Conservation (phyloP, 805 yeast species). For the Yamadazyma nakazawae region DNA sequence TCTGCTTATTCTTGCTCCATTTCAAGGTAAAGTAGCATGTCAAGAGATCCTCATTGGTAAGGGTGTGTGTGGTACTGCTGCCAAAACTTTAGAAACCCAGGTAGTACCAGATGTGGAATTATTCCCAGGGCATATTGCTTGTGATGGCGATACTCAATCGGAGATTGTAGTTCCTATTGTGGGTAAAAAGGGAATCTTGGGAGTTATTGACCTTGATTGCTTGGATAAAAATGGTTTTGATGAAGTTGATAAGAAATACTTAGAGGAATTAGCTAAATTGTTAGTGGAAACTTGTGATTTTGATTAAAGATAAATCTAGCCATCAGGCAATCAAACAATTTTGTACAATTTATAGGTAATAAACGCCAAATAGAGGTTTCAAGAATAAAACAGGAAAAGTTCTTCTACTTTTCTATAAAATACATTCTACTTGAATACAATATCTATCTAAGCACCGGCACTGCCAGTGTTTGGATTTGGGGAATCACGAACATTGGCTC, state of each 20-base stretch:
- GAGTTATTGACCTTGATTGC: slow-evolving; percentile 89
- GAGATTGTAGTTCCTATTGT: slow-evolving; percentile 89
- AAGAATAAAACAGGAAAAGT: no score
- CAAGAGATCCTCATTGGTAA: slow-evolving; percentile 72
- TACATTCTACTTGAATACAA: neutral
- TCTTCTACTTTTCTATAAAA: neutral
- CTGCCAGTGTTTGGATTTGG: slow-evolving; percentile 2
- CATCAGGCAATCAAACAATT: no score
- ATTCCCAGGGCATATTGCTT: slow-evolving; percentile 93
- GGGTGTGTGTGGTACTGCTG: slow-evolving; percentile 94
- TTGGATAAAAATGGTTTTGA: slow-evolving; percentile 62
- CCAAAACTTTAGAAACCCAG: slow-evolving; percentile 55
- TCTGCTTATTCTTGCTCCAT: slow-evolving; percentile 80
- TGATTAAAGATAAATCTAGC: neutral
- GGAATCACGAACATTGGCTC: slow-evolving; percentile 1
- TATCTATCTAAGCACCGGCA: slow-evolving; percentile 1
- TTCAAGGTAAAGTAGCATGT: slow-evolving; percentile 96
- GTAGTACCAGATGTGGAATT: slow-evolving; percentile 72
- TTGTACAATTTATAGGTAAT: no score
- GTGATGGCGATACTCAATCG: slow-evolving; percentile 92
- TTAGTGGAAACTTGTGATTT: slow-evolving; percentile 54
- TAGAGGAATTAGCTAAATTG: slow-evolving; percentile 56
- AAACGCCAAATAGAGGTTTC: no score
- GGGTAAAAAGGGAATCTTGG: slow-evolving; percentile 42
- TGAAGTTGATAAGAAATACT: slow-evolving; percentile 51